phyloP scores from a whole-genome alignment of 441 rosid genomes.

The Daphne laureola region DNA sequence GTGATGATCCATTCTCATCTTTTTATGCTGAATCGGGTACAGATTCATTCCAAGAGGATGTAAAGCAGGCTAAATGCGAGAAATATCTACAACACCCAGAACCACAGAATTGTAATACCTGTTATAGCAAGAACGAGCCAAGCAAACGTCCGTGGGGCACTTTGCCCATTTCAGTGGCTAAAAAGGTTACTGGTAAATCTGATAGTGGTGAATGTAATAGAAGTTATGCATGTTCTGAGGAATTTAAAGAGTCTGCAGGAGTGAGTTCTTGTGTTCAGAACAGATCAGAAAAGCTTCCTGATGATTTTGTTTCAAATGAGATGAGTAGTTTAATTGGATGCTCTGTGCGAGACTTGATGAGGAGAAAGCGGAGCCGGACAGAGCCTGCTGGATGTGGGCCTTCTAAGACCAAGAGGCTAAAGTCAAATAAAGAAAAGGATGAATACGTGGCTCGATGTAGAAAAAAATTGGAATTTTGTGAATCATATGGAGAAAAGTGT shows the following conservation, averaged over 20 bases:
- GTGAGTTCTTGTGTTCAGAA: constrained; percentile 20
- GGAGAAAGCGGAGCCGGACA: constrained; percentile 56
- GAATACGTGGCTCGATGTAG: constrained; percentile 15
- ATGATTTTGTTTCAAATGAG: constrained; percentile 24
- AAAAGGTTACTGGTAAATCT: constrained; percentile 27
- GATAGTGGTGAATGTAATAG: constrained; percentile 21
- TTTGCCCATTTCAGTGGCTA: constrained; percentile 41
- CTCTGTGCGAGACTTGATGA: constrained; percentile 89
- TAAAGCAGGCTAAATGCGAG: constrained; percentile 27
- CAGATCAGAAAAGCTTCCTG: constrained; percentile 24
- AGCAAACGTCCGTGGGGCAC: constrained; percentile 61
- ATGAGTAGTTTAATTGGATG: constrained; percentile 32
- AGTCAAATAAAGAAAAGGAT: constrained; percentile 21
- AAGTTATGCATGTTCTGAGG: constrained; percentile 26
- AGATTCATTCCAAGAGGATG: constrained; percentile 34
- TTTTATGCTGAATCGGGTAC: constrained; percentile 28
- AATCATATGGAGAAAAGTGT: constrained; percentile 14
- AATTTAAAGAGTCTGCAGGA: constrained; percentile 20
- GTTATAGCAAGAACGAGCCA: constrained; percentile 28
- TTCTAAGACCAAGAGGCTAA: constrained; percentile 27
- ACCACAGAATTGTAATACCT: constrained; percentile 21
- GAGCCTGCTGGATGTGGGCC: constrained; percentile 34
- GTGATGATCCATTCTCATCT: constrained; percentile 32
- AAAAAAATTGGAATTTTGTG: constrained; percentile 26
- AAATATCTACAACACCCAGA: constrained; percentile 20